phyloP scores from a whole-genome alignment of 108 stramenopile species.

The Stephanodiscus minutulus region DNA sequence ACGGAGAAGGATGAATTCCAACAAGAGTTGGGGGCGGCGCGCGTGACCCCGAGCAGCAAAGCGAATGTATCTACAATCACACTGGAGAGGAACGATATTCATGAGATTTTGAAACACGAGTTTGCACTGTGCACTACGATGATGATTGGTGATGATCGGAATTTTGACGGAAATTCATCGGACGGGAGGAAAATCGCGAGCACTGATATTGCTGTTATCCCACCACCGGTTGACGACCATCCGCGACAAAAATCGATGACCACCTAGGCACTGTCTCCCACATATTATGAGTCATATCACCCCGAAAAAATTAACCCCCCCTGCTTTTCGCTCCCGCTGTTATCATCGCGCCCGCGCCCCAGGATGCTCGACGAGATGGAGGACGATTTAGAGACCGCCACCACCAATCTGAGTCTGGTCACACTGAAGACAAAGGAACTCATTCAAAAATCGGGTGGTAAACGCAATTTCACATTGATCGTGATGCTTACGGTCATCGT shows the following conservation, averaged over 20 bases:
- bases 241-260: too few relatives aligned
- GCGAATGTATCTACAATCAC: too few relatives aligned
- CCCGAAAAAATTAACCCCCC: background rate
- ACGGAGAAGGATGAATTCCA: too few relatives aligned
- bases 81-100: too few relatives aligned
- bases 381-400: conserved; percentile 82
- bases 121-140: too few relatives aligned
- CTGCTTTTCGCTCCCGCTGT: background rate
- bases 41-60: too few relatives aligned
- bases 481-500: conserved; percentile 59
- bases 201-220: background rate
- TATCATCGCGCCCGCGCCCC: too few relatives aligned
- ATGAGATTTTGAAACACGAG: too few relatives aligned
- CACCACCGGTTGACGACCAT: too few relatives aligned
- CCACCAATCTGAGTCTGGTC: conserved; percentile 74
- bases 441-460: conserved; percentile 84
- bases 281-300: background rate
- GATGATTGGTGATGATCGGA: too few relatives aligned
- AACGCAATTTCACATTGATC: conserved; percentile 78
- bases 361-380: conserved; percentile 91
- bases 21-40: too few relatives aligned
- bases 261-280: too few relatives aligned
- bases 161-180: background rate
- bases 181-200: background rate
- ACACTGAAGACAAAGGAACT: conserved; percentile 89